Conservation (phyloP, 1,139 yeast genomes). For the Yamadazyma diospyri region DNA sequence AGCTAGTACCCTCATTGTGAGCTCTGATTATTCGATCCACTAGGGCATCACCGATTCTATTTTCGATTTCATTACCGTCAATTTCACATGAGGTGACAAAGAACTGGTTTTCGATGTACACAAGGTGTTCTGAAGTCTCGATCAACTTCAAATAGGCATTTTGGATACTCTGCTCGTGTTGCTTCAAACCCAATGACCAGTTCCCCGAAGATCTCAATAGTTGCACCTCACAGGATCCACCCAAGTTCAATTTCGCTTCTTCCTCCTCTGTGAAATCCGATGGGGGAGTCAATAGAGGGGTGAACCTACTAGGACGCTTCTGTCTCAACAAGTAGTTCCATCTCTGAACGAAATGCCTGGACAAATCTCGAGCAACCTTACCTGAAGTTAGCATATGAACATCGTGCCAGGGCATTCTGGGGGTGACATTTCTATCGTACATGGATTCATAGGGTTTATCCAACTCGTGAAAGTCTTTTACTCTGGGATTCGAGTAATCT, state of each 20-base stretch:
- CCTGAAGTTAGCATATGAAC: constrained; percentile 95
- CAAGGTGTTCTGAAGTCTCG: constrained; percentile 88
- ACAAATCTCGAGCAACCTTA: constrained; percentile 89
- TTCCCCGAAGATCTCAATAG: constrained; percentile 81
- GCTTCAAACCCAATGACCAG: constrained; percentile 89
- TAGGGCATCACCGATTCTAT: constrained; percentile 92
- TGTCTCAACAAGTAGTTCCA: constrained; percentile 95
- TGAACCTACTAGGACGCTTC: constrained; percentile 88
- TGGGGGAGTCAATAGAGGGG: constrained; percentile 91
- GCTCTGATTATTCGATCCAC: constrained; percentile 93
- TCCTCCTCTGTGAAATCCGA: constrained; percentile 79
- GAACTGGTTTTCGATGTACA: constrained; percentile 92
- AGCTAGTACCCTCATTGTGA: constrained; percentile 65
- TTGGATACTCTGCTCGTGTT: constrained; percentile 87
- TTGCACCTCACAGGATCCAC: constrained; percentile 92
- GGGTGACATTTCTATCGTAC: constrained; percentile 78
- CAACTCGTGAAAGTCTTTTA: constrained; percentile 75
- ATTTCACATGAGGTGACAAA: constrained; percentile 84
- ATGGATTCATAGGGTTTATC: constrained; percentile 88
- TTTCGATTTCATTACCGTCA: constrained; percentile 83
- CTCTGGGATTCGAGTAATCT: constrained; percentile 95
- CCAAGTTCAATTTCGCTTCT: constrained; percentile 55
- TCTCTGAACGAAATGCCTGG: constrained; percentile 93
- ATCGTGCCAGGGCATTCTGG: constrained; percentile 99
- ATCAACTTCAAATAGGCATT: constrained; percentile 88